Conservation (phyloP, 495 filamentous ascomycete genomes). For the Neurospora sp. region DNA sequence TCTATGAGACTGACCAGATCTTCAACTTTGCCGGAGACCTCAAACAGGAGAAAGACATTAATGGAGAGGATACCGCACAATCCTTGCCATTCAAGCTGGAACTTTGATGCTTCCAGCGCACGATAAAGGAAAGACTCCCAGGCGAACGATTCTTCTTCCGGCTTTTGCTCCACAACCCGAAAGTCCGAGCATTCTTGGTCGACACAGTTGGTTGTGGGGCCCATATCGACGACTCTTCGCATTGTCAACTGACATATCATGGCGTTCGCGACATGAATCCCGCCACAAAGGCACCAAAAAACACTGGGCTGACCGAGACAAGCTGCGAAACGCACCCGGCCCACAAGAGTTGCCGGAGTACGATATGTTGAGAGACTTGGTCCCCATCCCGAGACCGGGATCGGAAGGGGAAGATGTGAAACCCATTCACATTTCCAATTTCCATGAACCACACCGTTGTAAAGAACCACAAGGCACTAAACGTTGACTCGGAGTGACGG, state of each 20-base stretch:
- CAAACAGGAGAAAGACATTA: neutral
- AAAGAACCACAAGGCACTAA: neutral
- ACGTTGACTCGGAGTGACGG: neutral
- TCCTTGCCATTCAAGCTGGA: neutral
- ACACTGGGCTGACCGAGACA: neutral
- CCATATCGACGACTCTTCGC: neutral
- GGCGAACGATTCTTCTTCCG: neutral
- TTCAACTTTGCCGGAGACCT: neutral
- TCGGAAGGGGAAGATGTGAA: neutral
- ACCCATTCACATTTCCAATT: neutral
- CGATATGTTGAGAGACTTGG: neutral
- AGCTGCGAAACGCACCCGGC: neutral
- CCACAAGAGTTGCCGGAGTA: neutral
- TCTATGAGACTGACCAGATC: neutral
- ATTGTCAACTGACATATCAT: neutral
- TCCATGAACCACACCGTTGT: slow-evolving; percentile 3
- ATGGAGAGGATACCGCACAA: neutral
- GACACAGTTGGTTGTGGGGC: neutral
- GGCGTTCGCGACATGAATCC: neutral
- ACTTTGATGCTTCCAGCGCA: neutral
- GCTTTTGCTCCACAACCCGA: neutral
- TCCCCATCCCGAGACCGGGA: neutral
- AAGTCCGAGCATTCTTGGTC: neutral
- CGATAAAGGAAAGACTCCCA: neutral
- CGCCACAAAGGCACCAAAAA: neutral